phyloP scores from a whole-genome alignment of 2,329 filamentous ascomycete genomes.

The Simplicillium sp. region DNA sequence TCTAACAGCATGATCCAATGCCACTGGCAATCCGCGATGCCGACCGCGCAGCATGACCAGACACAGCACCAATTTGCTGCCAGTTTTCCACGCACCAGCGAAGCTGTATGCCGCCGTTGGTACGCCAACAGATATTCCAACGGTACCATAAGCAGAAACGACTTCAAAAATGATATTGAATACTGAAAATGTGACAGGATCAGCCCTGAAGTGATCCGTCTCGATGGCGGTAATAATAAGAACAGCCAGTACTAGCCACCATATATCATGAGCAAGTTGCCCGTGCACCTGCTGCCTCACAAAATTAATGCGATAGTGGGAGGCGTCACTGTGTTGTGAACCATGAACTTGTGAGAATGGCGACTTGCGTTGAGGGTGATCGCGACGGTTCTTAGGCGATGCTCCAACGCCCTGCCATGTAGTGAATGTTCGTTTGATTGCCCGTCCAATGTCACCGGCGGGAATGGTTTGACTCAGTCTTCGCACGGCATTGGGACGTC shows the following conservation, averaged over 20 bases:
- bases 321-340: not conserved
- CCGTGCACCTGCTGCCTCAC: slow-evolving; percentile 49
- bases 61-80: slow-evolving; percentile 49
- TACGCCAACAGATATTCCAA: slow-evolving; percentile 50
- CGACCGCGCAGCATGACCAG: slow-evolving; percentile 47
- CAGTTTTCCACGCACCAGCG: slow-evolving; percentile 40
- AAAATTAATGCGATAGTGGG: slow-evolving; percentile 32
- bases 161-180: slow-evolving; percentile 54
- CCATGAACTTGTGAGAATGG: not conserved
- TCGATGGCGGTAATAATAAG: slow-evolving; percentile 53
- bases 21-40: slow-evolving; percentile 46
- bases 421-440: not conserved
- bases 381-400: not conserved
- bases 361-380: not conserved
- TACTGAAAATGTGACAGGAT: slow-evolving; percentile 43
- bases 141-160: slow-evolving; percentile 48
- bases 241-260: slow-evolving; percentile 53
- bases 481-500: not conserved
- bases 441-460: not conserved
- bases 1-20: slow-evolving; percentile 42
- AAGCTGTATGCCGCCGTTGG: slow-evolving; percentile 46
- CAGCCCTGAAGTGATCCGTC: slow-evolving; percentile 38
- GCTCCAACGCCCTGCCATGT: not conserved
- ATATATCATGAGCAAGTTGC: slow-evolving; percentile 58
- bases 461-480: not conserved